A percentile compares a stretch with the other conserved stretches of the same genome.
These are phyloP conservation scores for Cryphonectria parasitica DNA, from an alignment of 2,329 filamentous ascomycete species.

Conservation along the genomic window DNA sequence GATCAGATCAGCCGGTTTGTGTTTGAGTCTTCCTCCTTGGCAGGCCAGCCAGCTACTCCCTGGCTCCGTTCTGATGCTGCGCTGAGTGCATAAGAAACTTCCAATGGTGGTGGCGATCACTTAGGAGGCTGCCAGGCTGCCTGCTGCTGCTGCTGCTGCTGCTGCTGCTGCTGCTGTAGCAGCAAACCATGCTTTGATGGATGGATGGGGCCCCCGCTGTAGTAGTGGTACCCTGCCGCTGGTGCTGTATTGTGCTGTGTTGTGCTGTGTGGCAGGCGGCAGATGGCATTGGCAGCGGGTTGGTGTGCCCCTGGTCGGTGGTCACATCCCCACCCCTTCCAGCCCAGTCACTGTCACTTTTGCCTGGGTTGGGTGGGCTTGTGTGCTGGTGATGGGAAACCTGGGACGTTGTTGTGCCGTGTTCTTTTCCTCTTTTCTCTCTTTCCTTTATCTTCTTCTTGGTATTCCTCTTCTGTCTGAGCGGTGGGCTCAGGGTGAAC, in stretches of 20 bases:
- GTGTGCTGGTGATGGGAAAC: background rate
- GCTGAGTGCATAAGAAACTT: background rate
- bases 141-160: background rate
- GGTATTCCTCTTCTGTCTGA: background rate
- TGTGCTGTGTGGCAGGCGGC: background rate
- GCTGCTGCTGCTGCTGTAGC: too few species aligned
- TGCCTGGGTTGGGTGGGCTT: background rate
- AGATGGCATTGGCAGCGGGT: background rate
- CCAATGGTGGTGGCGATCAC: background rate
- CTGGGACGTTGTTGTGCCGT: background rate
- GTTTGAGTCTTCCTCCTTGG: background rate
- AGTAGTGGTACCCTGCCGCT: background rate
- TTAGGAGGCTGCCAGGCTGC: background rate
- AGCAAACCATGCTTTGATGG: background rate
- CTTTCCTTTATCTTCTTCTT: background rate
- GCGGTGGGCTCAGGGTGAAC: background rate
- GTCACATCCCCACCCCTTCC: background rate
- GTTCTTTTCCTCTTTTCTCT: too few species aligned
- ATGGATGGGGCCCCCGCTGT: background rate
- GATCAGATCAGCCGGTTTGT: background rate
- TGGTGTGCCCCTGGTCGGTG: background rate
- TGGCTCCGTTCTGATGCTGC: background rate
- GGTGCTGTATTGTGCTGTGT: background rate
- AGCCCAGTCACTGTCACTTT: background rate
- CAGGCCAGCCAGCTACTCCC: background rate